Conservation (phyloP, 371 early-diverging fungal species). For the Mucor sp. region DNA sequence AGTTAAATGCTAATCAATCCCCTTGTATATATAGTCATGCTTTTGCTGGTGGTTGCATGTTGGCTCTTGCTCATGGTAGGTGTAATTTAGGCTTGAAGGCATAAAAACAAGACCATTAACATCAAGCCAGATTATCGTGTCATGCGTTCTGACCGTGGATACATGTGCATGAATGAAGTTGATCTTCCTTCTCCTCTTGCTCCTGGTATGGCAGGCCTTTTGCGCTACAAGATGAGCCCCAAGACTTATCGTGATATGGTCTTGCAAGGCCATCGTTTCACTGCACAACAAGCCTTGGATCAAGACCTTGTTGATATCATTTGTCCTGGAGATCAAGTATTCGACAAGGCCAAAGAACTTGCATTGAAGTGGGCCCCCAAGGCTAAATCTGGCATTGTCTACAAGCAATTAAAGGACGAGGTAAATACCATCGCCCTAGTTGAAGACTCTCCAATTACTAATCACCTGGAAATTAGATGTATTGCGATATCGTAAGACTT, state of each 20-base stretch:
- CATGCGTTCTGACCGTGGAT: constrained; percentile 82
- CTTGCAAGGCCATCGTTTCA: constrained; percentile 69
- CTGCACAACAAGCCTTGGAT: constrained; percentile 64
- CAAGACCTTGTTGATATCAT: constrained; percentile 65
- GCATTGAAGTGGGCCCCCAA: constrained; percentile 62
- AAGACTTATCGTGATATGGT: constrained; percentile 64
- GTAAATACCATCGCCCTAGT: constrained; percentile 19
- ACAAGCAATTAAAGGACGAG: constrained; percentile 51
- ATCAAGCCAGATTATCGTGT: constrained; percentile 67
- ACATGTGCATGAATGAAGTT: constrained; percentile 81
- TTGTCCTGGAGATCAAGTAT: constrained; percentile 46
- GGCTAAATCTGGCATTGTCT: constrained; percentile 50
- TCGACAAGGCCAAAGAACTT: constrained; percentile 56
- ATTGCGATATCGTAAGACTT: constrained; percentile 16
- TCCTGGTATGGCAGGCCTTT: constrained; percentile 75
- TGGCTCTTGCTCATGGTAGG: constrained; percentile 75
- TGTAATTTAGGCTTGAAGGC: not conserved
- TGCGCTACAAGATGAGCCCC: constrained; percentile 64
- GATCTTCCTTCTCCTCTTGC: constrained; percentile 72
- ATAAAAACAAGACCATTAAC: not conserved
- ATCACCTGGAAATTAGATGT: constrained; percentile 26
- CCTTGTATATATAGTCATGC: constrained; percentile 58
- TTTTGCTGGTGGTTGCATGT: constrained; percentile 85
- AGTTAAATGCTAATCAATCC: not conserved
- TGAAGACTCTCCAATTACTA: not conserved